Evolutionary conservation across 2,329 filamentous ascomycete species (phyloP), one percentile per base, ranked within the genome.

Genomic region (Trichophyton simii): DNA sequence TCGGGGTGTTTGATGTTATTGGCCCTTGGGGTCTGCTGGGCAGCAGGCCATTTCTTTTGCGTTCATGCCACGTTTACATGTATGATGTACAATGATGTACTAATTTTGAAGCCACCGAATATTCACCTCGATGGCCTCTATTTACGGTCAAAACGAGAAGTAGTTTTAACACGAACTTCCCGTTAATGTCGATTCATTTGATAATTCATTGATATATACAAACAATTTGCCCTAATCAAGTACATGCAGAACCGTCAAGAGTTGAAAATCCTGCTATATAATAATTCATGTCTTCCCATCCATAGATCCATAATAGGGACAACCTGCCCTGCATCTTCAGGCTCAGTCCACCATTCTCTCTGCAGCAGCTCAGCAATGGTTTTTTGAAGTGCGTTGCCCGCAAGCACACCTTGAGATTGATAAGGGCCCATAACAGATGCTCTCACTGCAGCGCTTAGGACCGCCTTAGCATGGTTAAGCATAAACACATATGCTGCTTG

Each of bases 261-360:
- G 72, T 87, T 87, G 71, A 87, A 87, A 61, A 87, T 86, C 63
- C 84, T 76, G 67, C 82, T 85, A 70, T 87, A 87, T 46, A 87
- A 72, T 69, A 85, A 74, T 72, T 87, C 83, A 71, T 87, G 83
- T 65, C 84, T 76, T 0, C 84, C 83, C 61, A 84, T 77, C 83
- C 84, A 87, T 6, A 87, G 69, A 75, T 87, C 83, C 72, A 85
- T 76, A 9, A 78, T 76, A 2, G 83, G 83, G n/a, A 84, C 81
- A 42, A 78, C 78, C 66, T 86, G 82, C 1, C 81, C 82, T 11
- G 83, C 83, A 65, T 84, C 78, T 57, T 81, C 79, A 1, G 80
- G 76, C 41, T 70, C 67, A 20, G 70, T 76, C 22, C 76, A 66
- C 77, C 78, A 81, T 62, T 80, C 77, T 58, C 74, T 72, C 59